Evolutionary conservation across 148 eudicot species (phyloP), one percentile per base, ranked within the genome.

Genomic region (Cornus florida): DNA sequence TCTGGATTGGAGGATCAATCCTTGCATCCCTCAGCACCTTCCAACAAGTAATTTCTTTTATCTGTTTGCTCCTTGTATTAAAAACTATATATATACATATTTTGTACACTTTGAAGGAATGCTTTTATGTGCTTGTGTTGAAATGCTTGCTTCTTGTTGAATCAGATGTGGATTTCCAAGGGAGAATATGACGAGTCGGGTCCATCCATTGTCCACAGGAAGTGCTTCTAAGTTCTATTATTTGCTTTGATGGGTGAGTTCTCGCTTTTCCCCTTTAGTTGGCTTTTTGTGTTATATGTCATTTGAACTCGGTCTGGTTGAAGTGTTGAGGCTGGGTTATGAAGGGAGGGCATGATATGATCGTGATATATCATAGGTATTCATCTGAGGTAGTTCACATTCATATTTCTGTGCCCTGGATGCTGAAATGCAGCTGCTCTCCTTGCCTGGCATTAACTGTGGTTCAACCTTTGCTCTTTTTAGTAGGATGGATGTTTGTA

Each of bases 1-100:
- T 79, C 80, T 82, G 87, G 87, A 85, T 78, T 43, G 87, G 87
- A 75, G 87, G 87, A 41, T 85, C 87, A 7, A 85, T 85, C 77
- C 80, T 85, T 16, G 87, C 87, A 38, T 81, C 87, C 62, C 84
- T 81, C 64, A 84, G 86, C 81, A 85, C 87, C 72, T 81, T 78
- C 82, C 87, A 81, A 74, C 82, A 78, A 76, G 87, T 81, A 31
- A 65, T 39, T 57, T 62, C 8, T 28, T 57, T 3, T 56, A 6
- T 70, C 2, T 8, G 33, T 28, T 67, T 46, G 60, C 10, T 38
- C 28, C 28, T 28, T 28, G 0, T 28, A 28, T 43, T 43, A 35
- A 35, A 35, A 35, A 35, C 8, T 43, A 4, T 43, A 39, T 39
- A 39, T 4, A 7, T 39, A 39, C 1, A 4, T 9, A 0, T 43